Evolutionary conservation across 1,284 basidiomycete genomes (phyloP), one percentile per base, ranked within the genome.

Genomic region (Fomitopsis betulina): DNA sequence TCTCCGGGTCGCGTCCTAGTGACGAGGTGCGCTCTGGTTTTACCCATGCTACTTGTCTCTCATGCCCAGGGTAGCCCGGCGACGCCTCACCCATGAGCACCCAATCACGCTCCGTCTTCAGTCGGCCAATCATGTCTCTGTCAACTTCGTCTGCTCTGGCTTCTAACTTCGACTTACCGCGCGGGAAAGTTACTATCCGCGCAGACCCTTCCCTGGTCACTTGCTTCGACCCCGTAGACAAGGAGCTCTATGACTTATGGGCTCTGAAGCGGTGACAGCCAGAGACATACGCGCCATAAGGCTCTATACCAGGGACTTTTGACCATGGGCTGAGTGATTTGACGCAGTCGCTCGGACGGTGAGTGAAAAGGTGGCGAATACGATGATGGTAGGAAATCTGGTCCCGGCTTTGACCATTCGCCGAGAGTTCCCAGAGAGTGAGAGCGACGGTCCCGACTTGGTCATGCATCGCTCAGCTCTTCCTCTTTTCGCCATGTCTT

Each of bases 191-290:
- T 33, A 66, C 74, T 25, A 79, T 89, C 64, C 82, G 84, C 37
- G 75, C 82, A 27, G 88, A 91, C 68, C 81, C 85, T 10, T 73
- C 85, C 5, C 72, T 89, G 38, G 68, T 84, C 56, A 87, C 87
- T 38, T 88, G 82, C 64, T 91, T 91, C 65, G 88, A 91, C 67
- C 78, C 82, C 21, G 71, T 77, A 30, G 89, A 91, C 72, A 85
- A 79, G 70, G 86, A 89, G 62, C 74, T 91, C 30, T 90, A 91
- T 64, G 81, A 84, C 53, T 74, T 91, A 10, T 91, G 89, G 89
- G 86, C 76, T 37, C 85, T 86, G 8, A 82, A 66, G 58, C 45
- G 64, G 39, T 76, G 58, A 67, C 27, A 10, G 17, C 13, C 15
- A 32, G 8, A 17, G 33, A 30, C 32, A 43, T 23, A 23, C 12